Evolutionary conservation across 1,284 basidiomycete genomes (phyloP).

Genomic region (Cutaneotrichosporon dermatis): DNA sequence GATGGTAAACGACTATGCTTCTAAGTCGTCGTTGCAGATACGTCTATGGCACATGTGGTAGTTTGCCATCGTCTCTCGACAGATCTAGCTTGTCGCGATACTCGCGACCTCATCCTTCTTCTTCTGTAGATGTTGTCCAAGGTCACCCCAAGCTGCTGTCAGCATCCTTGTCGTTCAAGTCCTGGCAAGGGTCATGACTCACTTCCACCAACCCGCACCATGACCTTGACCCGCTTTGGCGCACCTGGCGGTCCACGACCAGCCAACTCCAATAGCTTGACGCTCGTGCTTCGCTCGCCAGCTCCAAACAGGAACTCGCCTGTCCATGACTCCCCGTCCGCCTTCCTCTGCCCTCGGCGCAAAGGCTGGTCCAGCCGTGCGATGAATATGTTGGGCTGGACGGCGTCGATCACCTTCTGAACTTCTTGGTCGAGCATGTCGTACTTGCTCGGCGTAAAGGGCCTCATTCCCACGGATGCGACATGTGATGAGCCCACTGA

Average conservation of each 20-base stretch:
- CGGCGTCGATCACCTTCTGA: constrained; percentile 23
- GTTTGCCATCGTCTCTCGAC: background rate
- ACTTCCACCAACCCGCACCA: constrained; percentile 35
- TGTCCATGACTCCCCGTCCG: constrained; percentile 42
- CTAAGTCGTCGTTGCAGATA: background rate
- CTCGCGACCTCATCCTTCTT: constrained; percentile 16
- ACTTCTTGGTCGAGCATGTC: constrained; percentile 43
- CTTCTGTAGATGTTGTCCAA: constrained; percentile 22
- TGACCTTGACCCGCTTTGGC: constrained; percentile 28
- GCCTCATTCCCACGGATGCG: constrained; percentile 13
- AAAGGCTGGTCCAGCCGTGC: constrained; percentile 38
- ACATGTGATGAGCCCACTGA: background rate
- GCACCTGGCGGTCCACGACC: constrained; percentile 12
- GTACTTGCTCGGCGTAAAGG: constrained; percentile 39
- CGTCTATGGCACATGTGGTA: background rate
- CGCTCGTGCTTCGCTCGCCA: constrained; percentile 27
- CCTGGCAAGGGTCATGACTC: constrained; percentile 1
- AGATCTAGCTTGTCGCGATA: background rate
- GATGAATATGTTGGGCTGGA: constrained; percentile 29
- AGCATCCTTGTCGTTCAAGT: background rate
- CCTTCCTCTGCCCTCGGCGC: constrained; percentile 35
- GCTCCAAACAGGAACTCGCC: constrained; percentile 45
- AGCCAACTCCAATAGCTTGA: constrained; percentile 35
- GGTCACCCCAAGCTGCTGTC: constrained; percentile 29
- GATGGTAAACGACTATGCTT: background rate